phyloP scores from a whole-genome alignment of 306 rosid species.

The Herpetospermum pedunculosum region DNA sequence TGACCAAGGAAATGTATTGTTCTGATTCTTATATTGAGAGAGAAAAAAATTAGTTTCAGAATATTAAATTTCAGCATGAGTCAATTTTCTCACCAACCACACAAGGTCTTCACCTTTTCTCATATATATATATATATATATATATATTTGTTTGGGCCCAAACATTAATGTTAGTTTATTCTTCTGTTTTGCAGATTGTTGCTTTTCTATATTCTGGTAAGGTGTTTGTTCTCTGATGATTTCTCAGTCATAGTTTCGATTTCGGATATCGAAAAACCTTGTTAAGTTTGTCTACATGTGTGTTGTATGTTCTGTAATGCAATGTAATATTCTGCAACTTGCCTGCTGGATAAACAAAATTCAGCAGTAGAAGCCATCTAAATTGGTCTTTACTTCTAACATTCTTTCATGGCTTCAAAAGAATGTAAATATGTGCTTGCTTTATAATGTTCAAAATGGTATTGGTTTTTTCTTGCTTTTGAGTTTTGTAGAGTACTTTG shows the following conservation, averaged over 20 bases:
- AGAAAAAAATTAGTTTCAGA: background rate
- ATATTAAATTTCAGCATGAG: background rate
- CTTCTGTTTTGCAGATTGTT: conserved; percentile 38
- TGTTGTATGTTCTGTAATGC: background rate
- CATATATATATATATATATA: too few relatives aligned
- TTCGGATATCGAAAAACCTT: background rate
- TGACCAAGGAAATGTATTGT: background rate
- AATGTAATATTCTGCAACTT: background rate
- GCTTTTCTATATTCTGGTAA: conserved; percentile 53
- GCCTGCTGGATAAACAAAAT: background rate
- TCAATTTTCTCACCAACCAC: background rate
- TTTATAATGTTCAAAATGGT: background rate
- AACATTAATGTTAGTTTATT: background rate
- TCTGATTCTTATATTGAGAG: background rate
- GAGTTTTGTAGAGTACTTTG: background rate
- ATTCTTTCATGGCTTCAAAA: background rate
- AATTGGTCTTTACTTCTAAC: background rate
- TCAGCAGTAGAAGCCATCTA: background rate
- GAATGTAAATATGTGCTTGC: background rate
- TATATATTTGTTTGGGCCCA: too few relatives aligned
- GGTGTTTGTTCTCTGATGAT: conserved; percentile 7
- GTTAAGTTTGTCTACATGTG: background rate
- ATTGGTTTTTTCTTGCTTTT: background rate
- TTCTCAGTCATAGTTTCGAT: background rate
- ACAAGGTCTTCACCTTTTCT: background rate